Evolutionary conservation across 2,329 filamentous ascomycete genomes (phyloP).

Genomic region (Alternaria brassicicola): DNA sequence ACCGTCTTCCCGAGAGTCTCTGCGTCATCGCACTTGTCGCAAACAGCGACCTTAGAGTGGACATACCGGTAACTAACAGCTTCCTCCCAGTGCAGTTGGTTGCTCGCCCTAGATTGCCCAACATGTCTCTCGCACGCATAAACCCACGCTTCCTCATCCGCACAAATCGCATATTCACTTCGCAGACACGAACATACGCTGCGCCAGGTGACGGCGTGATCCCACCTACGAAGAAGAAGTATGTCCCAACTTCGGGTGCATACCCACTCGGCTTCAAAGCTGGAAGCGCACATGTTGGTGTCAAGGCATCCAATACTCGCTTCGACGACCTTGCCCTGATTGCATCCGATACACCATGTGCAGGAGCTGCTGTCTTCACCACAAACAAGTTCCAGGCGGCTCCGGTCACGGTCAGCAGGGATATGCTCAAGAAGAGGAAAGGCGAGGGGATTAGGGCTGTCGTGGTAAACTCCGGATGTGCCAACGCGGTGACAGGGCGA

Average conservation of each 20-base stretch:
- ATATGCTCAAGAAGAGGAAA: slow-evolving; percentile 69
- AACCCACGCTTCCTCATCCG: slow-evolving; percentile 36
- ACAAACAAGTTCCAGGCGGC: slow-evolving; percentile 98
- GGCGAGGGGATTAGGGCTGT: slow-evolving; percentile 78
- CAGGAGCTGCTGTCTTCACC: slow-evolving; percentile 91
- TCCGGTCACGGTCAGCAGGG: slow-evolving; percentile 83
- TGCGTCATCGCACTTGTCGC: slow-evolving; percentile 1
- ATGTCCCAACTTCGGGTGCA: slow-evolving; percentile 80
- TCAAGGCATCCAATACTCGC: slow-evolving; percentile 89
- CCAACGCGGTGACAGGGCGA: slow-evolving; percentile 94
- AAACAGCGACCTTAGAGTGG: background rate
- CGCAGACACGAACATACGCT: slow-evolving; percentile 62
- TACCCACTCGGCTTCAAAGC: slow-evolving; percentile 91
- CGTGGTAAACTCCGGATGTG: slow-evolving; percentile 93
- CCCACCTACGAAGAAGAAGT: slow-evolving; percentile 84
- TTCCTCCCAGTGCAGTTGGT: background rate
- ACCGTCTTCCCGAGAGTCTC: background rate
- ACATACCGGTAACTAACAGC: slow-evolving; percentile 11
- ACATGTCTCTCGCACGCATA: slow-evolving; percentile 43
- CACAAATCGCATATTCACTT: slow-evolving; percentile 31
- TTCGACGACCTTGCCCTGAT: slow-evolving; percentile 91
- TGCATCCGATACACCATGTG: slow-evolving; percentile 82
- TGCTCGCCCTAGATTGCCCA: background rate
- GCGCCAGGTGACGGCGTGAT: slow-evolving; percentile 65
- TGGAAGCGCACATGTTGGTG: slow-evolving; percentile 86